Conservation (phyloP, 306 rosid genomes). For the Oemleria cerasiformis region DNA sequence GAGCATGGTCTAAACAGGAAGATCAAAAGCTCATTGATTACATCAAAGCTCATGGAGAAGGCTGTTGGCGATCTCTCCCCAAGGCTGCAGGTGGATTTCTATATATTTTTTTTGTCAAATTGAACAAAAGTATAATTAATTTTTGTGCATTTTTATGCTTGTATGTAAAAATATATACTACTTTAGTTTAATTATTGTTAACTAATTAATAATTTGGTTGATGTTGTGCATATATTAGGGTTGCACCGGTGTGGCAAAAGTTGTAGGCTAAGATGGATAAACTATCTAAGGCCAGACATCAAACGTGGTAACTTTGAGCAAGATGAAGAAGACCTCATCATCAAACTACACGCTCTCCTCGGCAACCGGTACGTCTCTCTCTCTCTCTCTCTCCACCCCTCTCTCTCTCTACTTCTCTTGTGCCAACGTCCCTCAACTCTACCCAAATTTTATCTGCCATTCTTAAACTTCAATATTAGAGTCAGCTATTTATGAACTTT, state of each 20-base stretch:
- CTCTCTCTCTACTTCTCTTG: too few relatives aligned
- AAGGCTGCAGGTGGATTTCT: conserved; percentile 57
- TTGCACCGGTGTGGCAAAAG: conserved; percentile 75
- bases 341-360: conserved; percentile 75
- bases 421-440: too few relatives aligned
- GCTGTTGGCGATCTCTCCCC: conserved; percentile 70
- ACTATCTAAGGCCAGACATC: too few relatives aligned
- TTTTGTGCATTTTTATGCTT: not conserved
- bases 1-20: conserved; percentile 75
- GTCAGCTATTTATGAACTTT: not conserved
- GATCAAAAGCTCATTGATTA: conserved; percentile 66
- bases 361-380: conserved; percentile 55
- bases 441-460: too few relatives aligned
- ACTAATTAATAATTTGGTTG: not conserved
- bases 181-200: not conserved
- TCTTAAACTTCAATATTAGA: too few relatives aligned
- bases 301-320: conserved; percentile 65
- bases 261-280: conserved; percentile 76
- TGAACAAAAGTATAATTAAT: not conserved
- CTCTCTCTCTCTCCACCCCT: not conserved
- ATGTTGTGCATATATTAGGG: conserved; percentile 31
- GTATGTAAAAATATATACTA: not conserved
- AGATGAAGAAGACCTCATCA: conserved; percentile 78
- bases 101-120: too few relatives aligned
- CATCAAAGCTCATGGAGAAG: conserved; percentile 61